Conservation (phyloP, 768 basidiomycete genomes). For the Sporobolomyces phaffii region DNA sequence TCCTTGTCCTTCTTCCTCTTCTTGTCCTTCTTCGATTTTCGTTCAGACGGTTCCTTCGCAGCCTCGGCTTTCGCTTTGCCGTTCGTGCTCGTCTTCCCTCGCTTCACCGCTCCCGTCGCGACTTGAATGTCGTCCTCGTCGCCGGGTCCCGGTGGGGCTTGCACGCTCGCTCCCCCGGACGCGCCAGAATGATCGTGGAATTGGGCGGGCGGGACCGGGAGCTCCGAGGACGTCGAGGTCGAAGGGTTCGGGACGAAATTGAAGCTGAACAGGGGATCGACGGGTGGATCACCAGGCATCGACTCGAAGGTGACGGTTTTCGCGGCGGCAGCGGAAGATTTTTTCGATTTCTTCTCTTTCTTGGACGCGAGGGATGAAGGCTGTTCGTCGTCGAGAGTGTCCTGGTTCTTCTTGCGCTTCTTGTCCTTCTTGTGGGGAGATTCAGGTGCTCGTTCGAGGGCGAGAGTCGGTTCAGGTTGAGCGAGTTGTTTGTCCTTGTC, state of each 20-base stretch:
- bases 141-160: too few species aligned
- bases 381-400: not conserved
- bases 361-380: too few species aligned
- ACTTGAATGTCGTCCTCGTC: too few species aligned
- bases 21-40: not conserved
- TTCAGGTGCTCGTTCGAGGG: not conserved
- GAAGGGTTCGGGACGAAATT: not conserved
- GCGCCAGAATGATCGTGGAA: too few species aligned
- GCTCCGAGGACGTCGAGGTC: not conserved
- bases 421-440: not conserved
- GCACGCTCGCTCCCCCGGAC: too few species aligned
- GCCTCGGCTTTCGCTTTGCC: not conserved
- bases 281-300: not conserved
- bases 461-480: not conserved
- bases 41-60: not conserved
- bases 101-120: too few species aligned
- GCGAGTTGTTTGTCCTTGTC: not conserved
- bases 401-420: constrained; percentile 1
- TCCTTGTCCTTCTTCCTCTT: not conserved
- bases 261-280: constrained; percentile 4
- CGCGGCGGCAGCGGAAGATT: not conserved
- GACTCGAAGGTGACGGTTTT: not conserved
- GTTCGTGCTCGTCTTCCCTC: not conserved
- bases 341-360: not conserved
- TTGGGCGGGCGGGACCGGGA: not conserved